Evolutionary conservation across 139 green algal species (phyloP).

Genomic region (Picochlorum sp.): DNA sequence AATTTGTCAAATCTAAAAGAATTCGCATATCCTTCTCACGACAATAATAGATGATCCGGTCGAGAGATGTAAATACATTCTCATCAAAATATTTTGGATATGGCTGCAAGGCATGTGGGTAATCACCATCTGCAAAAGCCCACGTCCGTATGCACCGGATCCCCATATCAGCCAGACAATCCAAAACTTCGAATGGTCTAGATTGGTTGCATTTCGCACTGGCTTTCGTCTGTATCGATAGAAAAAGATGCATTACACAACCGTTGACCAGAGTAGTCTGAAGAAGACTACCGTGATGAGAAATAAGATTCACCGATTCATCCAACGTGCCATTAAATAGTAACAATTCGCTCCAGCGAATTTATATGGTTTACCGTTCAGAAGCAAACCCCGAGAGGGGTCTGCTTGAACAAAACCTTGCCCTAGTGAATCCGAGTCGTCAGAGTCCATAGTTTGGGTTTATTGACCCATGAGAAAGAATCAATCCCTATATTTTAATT

Average conservation of each 20-base stretch:
- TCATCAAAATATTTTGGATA: slow-evolving; percentile 31
- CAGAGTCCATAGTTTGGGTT: no score
- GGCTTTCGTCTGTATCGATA: slow-evolving; percentile 21
- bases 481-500: no score
- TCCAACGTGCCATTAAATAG: slow-evolving; percentile 47
- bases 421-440: no score
- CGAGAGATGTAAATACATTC: slow-evolving; percentile 35
- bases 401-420: no score
- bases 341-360: slow-evolving; percentile 65
- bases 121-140: slow-evolving; percentile 51
- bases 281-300: not conserved
- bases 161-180: slow-evolving; percentile 20
- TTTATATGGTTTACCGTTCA: slow-evolving; percentile 27
- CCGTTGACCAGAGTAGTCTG: not conserved
- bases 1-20: slow-evolving; percentile 62
- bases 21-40: slow-evolving; percentile 33
- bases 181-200: slow-evolving; percentile 27
- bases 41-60: slow-evolving; percentile 53
- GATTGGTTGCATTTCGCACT: slow-evolving; percentile 1
- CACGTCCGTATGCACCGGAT: slow-evolving; percentile 38
- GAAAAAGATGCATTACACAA: slow-evolving; percentile 19
- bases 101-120: slow-evolving; percentile 62
- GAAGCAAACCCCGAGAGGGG: slow-evolving; percentile 7
- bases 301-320: not conserved
- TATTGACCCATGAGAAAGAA: no score